Evolutionary conservation across 495 filamentous ascomycete species (phyloP).

Genomic region (Daldinia concentrica): DNA sequence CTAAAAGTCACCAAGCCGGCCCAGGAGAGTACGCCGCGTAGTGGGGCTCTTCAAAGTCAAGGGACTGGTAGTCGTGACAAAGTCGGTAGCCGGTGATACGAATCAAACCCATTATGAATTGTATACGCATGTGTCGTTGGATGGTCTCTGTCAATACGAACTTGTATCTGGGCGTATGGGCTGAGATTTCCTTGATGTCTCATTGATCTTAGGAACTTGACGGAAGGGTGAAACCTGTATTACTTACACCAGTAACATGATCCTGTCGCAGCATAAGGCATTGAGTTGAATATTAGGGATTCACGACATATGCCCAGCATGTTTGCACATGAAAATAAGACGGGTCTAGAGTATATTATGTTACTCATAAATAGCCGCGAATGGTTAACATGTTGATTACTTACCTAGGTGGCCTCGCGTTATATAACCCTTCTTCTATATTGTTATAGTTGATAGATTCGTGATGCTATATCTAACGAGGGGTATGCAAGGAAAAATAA

Average conservation of each 20-base stretch:
- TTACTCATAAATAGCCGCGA: background rate
- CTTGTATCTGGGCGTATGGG: background rate
- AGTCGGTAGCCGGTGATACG: background rate
- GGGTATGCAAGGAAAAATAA: background rate
- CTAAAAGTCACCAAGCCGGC: background rate
- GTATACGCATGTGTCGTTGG: background rate
- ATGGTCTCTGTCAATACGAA: background rate
- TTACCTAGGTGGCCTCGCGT: background rate
- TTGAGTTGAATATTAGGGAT: background rate
- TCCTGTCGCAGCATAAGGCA: background rate
- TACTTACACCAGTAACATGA: background rate
- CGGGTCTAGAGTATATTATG: background rate
- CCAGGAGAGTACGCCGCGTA: background rate
- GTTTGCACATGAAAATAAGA: background rate
- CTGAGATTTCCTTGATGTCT: background rate
- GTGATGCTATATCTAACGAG: background rate
- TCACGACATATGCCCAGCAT: background rate
- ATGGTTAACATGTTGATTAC: background rate
- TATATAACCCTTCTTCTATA: background rate
- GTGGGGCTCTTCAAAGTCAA: conserved; percentile 1
- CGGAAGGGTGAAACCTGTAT: conserved; percentile 6
- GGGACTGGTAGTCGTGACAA: background rate
- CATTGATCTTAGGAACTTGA: background rate
- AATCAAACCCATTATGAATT: background rate
- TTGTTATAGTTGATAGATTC: background rate